A percentile compares a stretch with the other conserved stretches of the same genome.
Evolutionary conservation across 1,139 yeast species (phyloP).

Genomic region (Wickerhamomyces sp.): DNA sequence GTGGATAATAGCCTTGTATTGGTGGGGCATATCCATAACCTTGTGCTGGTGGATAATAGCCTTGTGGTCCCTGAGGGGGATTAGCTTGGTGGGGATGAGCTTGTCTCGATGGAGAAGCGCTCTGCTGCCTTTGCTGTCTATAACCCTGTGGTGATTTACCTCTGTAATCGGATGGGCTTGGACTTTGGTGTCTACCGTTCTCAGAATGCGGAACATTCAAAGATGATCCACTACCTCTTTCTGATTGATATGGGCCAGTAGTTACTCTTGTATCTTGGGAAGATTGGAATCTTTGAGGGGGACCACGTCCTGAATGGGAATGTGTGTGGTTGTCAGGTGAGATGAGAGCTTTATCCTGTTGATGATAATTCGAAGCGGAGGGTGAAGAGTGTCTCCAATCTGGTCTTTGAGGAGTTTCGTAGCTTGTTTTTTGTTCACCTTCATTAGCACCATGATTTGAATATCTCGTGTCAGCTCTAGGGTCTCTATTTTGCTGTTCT

Average conservation of each 20-base stretch:
- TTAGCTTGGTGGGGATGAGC: neutral
- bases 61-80: constrained; percentile 3
- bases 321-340: no score
- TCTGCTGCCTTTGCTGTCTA: neutral
- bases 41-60: constrained; percentile 5
- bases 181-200: no score
- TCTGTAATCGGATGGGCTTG: constrained; percentile 7
- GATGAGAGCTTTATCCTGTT: no score
- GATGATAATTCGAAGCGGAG: no score
- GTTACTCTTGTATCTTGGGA: neutral
- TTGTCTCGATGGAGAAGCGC: neutral
- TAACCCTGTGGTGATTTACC: constrained; percentile 10
- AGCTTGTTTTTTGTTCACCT: no score
- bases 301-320: no score
- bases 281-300: no score
- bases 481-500: no score
- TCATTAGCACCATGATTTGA: no score
- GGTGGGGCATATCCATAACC: constrained; percentile 5
- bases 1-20: constrained; percentile 3
- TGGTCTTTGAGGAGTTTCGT: no score
- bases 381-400: no score
- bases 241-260: neutral
- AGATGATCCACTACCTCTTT: neutral
- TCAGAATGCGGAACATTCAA: neutral
- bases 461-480: no score